Conservation (phyloP, 306 rosid genomes). For the Spatholobus suberectus region DNA sequence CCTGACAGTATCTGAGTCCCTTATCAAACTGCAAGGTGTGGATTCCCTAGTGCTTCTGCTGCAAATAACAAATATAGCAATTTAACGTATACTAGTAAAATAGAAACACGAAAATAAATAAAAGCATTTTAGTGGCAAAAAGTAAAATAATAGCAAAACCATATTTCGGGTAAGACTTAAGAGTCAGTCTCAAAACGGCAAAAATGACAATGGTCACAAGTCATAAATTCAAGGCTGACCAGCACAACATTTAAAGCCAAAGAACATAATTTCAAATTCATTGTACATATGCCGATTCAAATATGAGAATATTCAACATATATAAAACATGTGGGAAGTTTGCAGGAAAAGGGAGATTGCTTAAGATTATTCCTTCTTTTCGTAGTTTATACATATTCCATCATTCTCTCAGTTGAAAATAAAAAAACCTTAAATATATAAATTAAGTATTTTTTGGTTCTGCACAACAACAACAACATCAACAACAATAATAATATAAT, state of each 20-base stretch:
- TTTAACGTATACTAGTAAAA: not conserved
- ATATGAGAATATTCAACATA: not conserved
- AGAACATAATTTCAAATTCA: not conserved
- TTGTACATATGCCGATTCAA: not conserved
- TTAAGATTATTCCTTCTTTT: not conserved
- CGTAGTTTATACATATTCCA: conserved; percentile 1
- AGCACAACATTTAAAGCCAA: conserved; percentile 18
- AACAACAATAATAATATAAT: not conserved
- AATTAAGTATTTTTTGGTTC: not conserved
- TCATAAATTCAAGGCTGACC: not conserved
- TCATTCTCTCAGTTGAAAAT: not conserved
- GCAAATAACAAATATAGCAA: conserved; percentile 37
- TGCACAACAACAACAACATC: too few relatives aligned
- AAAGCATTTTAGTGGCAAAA: not conserved
- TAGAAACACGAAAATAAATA: not conserved
- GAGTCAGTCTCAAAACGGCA: not conserved
- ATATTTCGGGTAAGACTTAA: not conserved
- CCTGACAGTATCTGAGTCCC: conserved; percentile 65
- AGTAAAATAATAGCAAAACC: not conserved
- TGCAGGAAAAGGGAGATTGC: not conserved
- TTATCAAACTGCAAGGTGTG: conserved; percentile 91
- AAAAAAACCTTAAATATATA: not conserved
- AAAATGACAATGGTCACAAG: not conserved
- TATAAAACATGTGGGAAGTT: not conserved
- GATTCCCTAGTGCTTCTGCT: conserved; percentile 87